Conservation (phyloP, 1,284 basidiomycete species). For the Mrakiaceae sp. region DNA sequence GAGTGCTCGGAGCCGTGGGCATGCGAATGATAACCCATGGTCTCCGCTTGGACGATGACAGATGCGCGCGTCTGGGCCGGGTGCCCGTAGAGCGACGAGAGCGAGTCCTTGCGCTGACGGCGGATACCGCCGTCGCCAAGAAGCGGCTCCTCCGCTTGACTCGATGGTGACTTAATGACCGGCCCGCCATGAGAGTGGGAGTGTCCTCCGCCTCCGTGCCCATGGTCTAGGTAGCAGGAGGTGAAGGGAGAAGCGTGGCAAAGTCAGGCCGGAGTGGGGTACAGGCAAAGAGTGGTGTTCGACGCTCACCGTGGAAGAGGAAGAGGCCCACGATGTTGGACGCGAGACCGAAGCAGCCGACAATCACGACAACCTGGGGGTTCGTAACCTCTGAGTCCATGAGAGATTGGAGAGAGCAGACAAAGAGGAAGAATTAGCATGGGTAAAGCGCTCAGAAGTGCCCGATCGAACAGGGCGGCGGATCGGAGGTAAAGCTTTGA, state of each 20-base stretch:
- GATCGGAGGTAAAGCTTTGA: background rate
- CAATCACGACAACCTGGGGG: slow-evolving; percentile 76
- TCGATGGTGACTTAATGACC: slow-evolving; percentile 19
- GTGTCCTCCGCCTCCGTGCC: slow-evolving; percentile 37
- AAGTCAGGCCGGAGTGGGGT: background rate
- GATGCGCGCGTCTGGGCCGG: slow-evolving; percentile 80
- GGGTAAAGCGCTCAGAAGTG: too few relatives aligned
- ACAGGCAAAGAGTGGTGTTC: background rate
- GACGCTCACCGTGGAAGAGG: slow-evolving; percentile 78
- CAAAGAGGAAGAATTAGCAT: too few relatives aligned
- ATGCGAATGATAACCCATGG: slow-evolving; percentile 42
- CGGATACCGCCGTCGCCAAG: background rate
- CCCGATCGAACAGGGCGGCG: too few relatives aligned
- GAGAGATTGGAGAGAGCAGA: too few relatives aligned
- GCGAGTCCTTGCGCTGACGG: slow-evolving; percentile 29
- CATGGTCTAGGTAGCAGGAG: slow-evolving; percentile 47
- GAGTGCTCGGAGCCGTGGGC: slow-evolving; percentile 7
- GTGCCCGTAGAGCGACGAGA: slow-evolving; percentile 46
- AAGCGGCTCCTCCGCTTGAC: background rate
- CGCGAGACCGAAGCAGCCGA: slow-evolving; percentile 76
- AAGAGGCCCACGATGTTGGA: slow-evolving; percentile 90
- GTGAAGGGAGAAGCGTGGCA: background rate
- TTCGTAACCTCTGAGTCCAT: slow-evolving; percentile 62
- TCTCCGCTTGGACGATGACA: slow-evolving; percentile 75
- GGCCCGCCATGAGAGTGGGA: slow-evolving; percentile 20